phyloP scores from a whole-genome alignment of 768 basidiomycete species.

The Pisolithus tinctorius region DNA sequence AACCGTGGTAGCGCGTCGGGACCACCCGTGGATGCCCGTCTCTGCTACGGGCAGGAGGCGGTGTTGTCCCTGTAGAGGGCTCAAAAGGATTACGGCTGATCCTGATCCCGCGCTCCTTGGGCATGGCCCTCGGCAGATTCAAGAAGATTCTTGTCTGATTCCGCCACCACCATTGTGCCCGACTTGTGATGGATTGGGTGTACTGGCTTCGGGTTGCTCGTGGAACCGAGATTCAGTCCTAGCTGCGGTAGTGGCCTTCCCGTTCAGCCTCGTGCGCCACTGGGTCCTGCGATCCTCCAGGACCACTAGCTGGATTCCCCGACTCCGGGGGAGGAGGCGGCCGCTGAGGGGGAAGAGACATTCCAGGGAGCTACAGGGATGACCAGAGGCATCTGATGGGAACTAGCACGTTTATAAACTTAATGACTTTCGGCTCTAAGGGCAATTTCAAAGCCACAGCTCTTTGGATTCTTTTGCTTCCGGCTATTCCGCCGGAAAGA shows the following conservation, averaged over 20 bases:
- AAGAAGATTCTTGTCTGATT: slow-evolving; percentile 4
- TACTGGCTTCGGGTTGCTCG: background rate
- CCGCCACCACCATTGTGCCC: slow-evolving; percentile 4
- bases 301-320: background rate
- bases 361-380: too few species aligned
- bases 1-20: slow-evolving; percentile 2
- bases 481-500: too few species aligned
- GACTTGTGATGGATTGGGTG: background rate
- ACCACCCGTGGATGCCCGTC: slow-evolving; percentile 10
- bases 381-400: too few species aligned
- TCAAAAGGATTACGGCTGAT: slow-evolving; percentile 6
- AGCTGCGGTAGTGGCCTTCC: background rate
- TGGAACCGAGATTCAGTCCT: background rate
- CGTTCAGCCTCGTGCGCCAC: background rate
- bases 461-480: too few species aligned
- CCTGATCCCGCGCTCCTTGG: slow-evolving; percentile 1
- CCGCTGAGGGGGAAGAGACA: too few species aligned
- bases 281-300: background rate
- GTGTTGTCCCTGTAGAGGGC: background rate
- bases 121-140: slow-evolving; percentile 3
- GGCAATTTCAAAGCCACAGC: too few species aligned
- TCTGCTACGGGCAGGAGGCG: slow-evolving; percentile 9
- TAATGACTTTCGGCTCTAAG: too few species aligned
- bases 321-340: background rate
- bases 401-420: too few species aligned